Evolutionary conservation across 768 basidiomycete species (phyloP).

Genomic region (Mycena crocata): DNA sequence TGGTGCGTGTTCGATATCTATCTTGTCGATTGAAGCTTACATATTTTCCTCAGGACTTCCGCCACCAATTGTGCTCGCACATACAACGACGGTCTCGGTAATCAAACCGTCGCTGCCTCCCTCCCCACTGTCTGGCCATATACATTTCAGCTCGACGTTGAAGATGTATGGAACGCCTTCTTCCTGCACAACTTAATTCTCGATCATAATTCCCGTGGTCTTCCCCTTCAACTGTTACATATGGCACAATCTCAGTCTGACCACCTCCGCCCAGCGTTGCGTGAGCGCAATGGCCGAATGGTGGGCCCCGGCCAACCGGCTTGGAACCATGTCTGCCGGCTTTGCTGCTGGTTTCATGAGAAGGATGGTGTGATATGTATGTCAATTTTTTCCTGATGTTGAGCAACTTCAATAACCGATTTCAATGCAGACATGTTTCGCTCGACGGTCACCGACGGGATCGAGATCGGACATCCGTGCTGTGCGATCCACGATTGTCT

Average conservation of each 20-base stretch:
- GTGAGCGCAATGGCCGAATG: slow-evolving; percentile 29
- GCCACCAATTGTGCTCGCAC: slow-evolving; percentile 10
- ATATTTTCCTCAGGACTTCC: too few relatives aligned
- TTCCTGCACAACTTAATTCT: not conserved
- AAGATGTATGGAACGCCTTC: slow-evolving; percentile 3
- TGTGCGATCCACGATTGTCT: slow-evolving; percentile 40
- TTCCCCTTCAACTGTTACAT: not conserved
- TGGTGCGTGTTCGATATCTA: too few relatives aligned
- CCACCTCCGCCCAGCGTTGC: slow-evolving; percentile 21
- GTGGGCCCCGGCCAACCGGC: slow-evolving; percentile 31
- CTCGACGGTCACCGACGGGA: slow-evolving; percentile 40
- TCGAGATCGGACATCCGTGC: slow-evolving; percentile 41
- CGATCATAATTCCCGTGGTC: not conserved
- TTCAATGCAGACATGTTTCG: slow-evolving; percentile 22
- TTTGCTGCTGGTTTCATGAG: slow-evolving; percentile 27
- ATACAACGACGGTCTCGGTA: not conserved
- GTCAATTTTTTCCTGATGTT: not conserved
- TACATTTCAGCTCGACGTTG: not conserved
- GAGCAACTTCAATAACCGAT: not conserved
- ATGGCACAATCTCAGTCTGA: slow-evolving; percentile 1
- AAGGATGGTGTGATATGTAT: not conserved
- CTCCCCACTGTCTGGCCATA: not conserved
- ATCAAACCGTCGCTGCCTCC: not conserved
- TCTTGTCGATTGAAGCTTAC: too few relatives aligned
- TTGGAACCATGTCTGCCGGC: slow-evolving; percentile 37